Evolutionary conservation across 768 basidiomycete species (phyloP).

Genomic region (Calocera viscosa): DNA sequence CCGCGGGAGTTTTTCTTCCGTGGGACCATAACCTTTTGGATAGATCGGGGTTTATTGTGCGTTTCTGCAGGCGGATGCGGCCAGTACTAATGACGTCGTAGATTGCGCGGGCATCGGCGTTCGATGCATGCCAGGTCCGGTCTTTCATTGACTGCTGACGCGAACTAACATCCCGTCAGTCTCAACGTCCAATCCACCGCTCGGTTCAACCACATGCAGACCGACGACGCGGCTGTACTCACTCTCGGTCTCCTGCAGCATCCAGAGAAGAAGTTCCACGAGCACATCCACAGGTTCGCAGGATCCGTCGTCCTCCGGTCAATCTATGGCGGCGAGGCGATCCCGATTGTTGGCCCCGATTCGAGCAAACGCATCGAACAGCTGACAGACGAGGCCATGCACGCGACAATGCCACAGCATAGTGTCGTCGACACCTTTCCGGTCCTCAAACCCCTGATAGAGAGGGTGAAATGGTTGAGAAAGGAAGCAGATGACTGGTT

Average conservation of each 20-base stretch:
- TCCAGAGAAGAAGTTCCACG: not conserved
- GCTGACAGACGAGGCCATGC: not conserved
- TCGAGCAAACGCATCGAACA: not conserved
- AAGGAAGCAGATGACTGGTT: not conserved
- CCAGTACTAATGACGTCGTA: not conserved
- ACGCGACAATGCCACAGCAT: not conserved
- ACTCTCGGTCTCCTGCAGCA: not conserved
- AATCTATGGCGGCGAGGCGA: not conserved
- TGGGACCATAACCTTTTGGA: no score
- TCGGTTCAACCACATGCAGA: not conserved
- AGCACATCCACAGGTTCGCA: not conserved
- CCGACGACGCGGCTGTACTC: not conserved
- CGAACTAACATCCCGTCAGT: not conserved
- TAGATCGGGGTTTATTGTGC: no score
- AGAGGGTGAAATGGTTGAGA: not conserved
- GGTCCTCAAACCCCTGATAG: not conserved
- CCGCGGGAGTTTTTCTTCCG: no score
- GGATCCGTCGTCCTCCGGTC: not conserved
- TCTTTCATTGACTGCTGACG: not conserved
- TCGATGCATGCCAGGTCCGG: not conserved
- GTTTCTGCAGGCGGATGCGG: no score
- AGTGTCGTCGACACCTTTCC: not conserved
- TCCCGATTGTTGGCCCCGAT: not conserved
- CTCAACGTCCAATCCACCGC: not conserved
- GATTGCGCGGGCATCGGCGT: not conserved